phyloP scores from a whole-genome alignment of 345 rosid genomes.

The Melaleuca quinquenervia region DNA sequence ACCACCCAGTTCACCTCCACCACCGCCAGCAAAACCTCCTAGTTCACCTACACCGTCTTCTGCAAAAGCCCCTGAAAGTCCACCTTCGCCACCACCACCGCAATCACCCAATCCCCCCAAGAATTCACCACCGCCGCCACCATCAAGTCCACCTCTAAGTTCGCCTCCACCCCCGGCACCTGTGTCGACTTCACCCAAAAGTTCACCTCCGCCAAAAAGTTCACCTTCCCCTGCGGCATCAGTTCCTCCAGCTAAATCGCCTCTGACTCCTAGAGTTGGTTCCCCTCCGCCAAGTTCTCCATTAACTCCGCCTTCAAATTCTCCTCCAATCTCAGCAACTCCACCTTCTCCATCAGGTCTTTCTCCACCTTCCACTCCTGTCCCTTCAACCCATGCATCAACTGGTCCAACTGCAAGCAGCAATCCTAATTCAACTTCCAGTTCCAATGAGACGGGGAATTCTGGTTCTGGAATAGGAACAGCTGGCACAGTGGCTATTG shows the following conservation, averaged over 20 bases:
- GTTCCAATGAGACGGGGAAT: constrained; percentile 10
- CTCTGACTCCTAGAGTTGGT: constrained; percentile 19
- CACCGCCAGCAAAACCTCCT: constrained; percentile 9
- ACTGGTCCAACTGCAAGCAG: constrained; percentile 5
- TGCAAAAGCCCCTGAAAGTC: constrained; percentile 7
- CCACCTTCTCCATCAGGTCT: not conserved
- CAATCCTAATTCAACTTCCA: constrained; percentile 20
- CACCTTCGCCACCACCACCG: constrained; percentile 20
- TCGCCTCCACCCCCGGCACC: constrained; percentile 6
- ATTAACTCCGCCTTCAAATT: not conserved
- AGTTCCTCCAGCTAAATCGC: constrained; percentile 6
- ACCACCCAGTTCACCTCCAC: constrained; percentile 1
- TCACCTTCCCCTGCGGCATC: constrained; percentile 13
- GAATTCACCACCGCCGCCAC: constrained; percentile 9
- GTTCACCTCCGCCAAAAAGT: constrained; percentile 17
- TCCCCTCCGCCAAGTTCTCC: not conserved
- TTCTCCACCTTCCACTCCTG: not conserved
- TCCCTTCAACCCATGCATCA: not conserved
- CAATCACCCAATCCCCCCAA: constrained; percentile 9
- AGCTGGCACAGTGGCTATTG: constrained; percentile 38
- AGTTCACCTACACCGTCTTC: constrained; percentile 11
- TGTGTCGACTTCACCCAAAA: constrained; percentile 7
- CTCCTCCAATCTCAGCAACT: not conserved
- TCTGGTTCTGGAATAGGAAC: constrained; percentile 18
- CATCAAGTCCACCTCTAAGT: constrained; percentile 5